Evolutionary conservation across 768 basidiomycete species (phyloP), one percentile per base, ranked within the genome.

Genomic region (Podaxis sp.): DNA sequence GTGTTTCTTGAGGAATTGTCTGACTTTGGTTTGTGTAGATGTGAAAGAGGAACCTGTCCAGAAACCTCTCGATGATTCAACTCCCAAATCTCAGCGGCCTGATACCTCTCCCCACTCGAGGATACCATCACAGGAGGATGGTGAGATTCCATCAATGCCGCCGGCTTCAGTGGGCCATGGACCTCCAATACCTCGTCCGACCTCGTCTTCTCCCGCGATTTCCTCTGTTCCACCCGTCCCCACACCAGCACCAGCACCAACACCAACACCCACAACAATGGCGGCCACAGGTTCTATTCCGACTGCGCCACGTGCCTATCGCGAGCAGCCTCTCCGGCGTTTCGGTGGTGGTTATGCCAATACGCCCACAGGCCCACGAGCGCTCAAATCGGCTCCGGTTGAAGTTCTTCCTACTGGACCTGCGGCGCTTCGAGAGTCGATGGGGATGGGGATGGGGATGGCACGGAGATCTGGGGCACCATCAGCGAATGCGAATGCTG

Each of bases 61-160:
- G 18, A 9, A 18, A 1, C 54, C 50, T 28, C 54, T 48, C 6
- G 57, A 44, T 27, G 46, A 38, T 46, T 54, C 48, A 2, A 40
- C 53, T 1, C 61, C 72, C 6, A 70, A 70, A n/a, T 0, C 32
- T 32, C 32, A 32, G 7, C 32, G 9, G 9, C 7, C 32, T 32
- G 32, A 32, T 32, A 32, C 32, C 7, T 32, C 32, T 9, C 32
- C 32, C 7, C 32, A 32, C 32, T 32, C 7, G 32, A 32, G 32
- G 32, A 69, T 71, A 7, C 66, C 70, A 0, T 76, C 80, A 4
- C 80, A 79, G 27, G 83, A 84, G 67, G 83, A 84, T 44, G 82
- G 82, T 3, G 83, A 84, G 67, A 83, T 84, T 18, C 18, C 36
- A 23, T 37, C 52, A 16, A 54, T 10, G 36, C n/a, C 23, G 23